Evolutionary conservation across 352 stramenopile species (phyloP), one percentile per base, ranked within the genome.

Genomic region (Thalassiosira oceanica): DNA sequence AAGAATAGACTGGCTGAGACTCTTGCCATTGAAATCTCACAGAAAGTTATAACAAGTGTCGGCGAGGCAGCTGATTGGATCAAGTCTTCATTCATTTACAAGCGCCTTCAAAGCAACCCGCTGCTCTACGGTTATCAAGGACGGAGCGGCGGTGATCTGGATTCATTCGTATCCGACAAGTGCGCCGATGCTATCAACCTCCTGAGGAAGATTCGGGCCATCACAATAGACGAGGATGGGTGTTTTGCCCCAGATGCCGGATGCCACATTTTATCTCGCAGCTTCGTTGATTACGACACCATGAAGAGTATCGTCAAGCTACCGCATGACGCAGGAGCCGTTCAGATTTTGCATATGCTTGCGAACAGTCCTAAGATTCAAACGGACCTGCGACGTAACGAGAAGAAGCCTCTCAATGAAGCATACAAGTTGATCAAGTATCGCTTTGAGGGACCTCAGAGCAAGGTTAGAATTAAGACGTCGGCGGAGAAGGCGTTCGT

Each of bases 31-130:
- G 96, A 99, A 73, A 95, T 61, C 10, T 24, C 18, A 8, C 92
- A 95, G 21, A 87, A 84, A 21, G 95, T 96, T 8, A 74, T 96
- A 16, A 86, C 96, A 21, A 79, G 81, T 49, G 81, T 78, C 20
- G 84, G 84, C 2, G 81, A 86, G 29, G 93, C 93, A 0, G 74
- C 98, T 15, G 87, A 96, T 49, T 99, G 96, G 74, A 60, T 99
- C n/a, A 96, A 92, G 43, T 96, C 92, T 84, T 98, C 94, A 7
- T 93, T 98, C 70, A 86, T 98, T 2, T 99, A 96, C 81, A 83
- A 93, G 51, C 87, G 95, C 18, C 80, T 97, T 10, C 70, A 95
- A 10, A 88, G 91, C 68, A 97, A 98, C 67, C 94, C 96, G 45
- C 88, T 88, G n/a, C 97, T 92, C 65, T 98, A 98, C 83, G 95